Evolutionary conservation across 2,329 filamentous ascomycete species (phyloP), one percentile per base, ranked within the genome.

Genomic region (Aspergillus bombycis): DNA sequence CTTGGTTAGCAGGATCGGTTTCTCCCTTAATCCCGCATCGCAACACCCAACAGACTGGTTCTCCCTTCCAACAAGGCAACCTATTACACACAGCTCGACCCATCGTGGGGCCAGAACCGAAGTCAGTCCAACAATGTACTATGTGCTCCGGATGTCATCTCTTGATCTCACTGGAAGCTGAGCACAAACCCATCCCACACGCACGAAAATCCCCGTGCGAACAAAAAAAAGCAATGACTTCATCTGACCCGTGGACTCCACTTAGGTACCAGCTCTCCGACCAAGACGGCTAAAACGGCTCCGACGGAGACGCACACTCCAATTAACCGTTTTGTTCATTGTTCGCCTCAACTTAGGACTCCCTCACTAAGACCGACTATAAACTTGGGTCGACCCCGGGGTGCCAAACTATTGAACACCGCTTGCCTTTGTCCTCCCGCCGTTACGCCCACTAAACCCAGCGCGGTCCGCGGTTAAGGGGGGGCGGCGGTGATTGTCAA

Each of bases 271-370:
- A 50, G 26, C 46, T 28, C 16, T 28, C 14, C 4, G 16, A 50
- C 26, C 46, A 30, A 50, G 46, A 50, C 46, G 46, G 46, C 46
- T 50, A 50, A 50, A 50, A 50, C 46, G 46, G 46, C 46, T 50
- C 46, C 46, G 26, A 30, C 46, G 26, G 46, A 50, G n/a, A 7
- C 23, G 14, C 46, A 14, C 23, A 11, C 23, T 5, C 26, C 46
- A 28, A 28, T 50, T 50, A 50, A 28, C 46, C 46, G 46, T 50
- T 50, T 26, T 50, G 23, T n/a, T 50, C 46, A 50, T 50, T 50
- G 46, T 50, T 50, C 46, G 23, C 14, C 46, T 41, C n/a, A 41
- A 36, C 34, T 36, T 36, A 36, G 16, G 38, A n/a, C 38, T 41
- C 38, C 8, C 7, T 41, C 38, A n/a, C 38, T 41, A 41, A 41